phyloP scores from a whole-genome alignment of 2,329 filamentous ascomycete species.

The Penicillium palitans region DNA sequence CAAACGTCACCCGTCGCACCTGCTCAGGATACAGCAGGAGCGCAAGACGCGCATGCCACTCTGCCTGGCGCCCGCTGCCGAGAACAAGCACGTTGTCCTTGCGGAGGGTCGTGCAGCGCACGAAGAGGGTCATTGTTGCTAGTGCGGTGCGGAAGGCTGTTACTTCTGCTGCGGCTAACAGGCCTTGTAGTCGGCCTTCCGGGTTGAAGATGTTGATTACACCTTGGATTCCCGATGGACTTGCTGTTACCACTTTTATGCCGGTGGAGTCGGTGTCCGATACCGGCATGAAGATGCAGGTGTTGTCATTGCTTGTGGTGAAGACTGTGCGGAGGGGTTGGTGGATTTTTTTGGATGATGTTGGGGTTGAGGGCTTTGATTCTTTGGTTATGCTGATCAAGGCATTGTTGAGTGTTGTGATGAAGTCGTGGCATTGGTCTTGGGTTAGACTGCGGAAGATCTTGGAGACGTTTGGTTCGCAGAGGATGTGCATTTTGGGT shows the following conservation, averaged over 20 bases:
- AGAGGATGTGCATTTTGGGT: constrained; percentile 37
- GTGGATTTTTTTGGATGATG: constrained; percentile 37
- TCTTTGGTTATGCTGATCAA: constrained; percentile 35
- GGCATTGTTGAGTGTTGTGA: constrained; percentile 37
- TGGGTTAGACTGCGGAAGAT: constrained; percentile 36
- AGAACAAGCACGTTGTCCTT: constrained; percentile 48
- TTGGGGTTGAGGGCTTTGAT: constrained; percentile 27
- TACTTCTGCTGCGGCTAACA: constrained; percentile 71
- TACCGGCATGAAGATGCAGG: constrained; percentile 74
- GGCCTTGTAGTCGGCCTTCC: constrained; percentile 62
- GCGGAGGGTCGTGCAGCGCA: constrained; percentile 39
- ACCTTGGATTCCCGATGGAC: constrained; percentile 55
- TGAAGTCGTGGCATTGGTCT: constrained; percentile 37
- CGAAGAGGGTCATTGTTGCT: constrained; percentile 66
- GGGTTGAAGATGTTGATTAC: constrained; percentile 68
- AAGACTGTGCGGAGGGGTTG: constrained; percentile 48
- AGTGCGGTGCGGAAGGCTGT: constrained; percentile 81
- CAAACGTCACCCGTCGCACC: constrained; percentile 68
- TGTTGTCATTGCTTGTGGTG: constrained; percentile 45
- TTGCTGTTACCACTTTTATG: constrained; percentile 69
- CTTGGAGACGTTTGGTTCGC: constrained; percentile 35
- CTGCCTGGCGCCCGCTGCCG: constrained; percentile 52
- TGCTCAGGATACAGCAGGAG: constrained; percentile 49
- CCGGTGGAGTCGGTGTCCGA: constrained; percentile 63
- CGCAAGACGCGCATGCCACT: constrained; percentile 52